Percentiles rank a stretch among this genome's conserved stretches.
phyloP scores from a whole-genome alignment of 495 filamentous ascomycete species.

The Sphaerosporella brunnea region DNA sequence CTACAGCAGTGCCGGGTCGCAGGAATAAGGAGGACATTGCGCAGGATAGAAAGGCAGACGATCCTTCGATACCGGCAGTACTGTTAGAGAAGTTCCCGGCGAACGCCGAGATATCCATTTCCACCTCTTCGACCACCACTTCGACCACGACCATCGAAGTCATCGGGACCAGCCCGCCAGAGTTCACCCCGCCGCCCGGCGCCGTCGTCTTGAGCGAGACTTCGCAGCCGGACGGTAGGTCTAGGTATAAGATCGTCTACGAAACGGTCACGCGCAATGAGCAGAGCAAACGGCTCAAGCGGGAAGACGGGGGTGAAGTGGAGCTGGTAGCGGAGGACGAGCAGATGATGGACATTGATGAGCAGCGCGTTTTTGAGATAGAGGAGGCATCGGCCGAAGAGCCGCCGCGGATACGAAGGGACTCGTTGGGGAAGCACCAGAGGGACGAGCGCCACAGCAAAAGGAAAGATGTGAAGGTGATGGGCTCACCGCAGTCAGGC shows the following conservation, averaged over 20 bases:
- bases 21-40: neutral
- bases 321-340: constrained; percentile 7
- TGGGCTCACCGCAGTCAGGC: neutral
- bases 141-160: constrained; percentile 60
- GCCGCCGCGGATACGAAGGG: neutral
- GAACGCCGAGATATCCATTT: constrained; percentile 42
- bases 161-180: constrained; percentile 39
- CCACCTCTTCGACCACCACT: constrained; percentile 43
- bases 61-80: constrained; percentile 13
- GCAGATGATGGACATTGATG: neutral
- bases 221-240: constrained; percentile 29
- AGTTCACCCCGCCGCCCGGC: constrained; percentile 45
- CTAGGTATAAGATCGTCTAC: constrained; percentile 25
- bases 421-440: neutral
- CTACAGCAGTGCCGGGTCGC: neutral
- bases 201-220: constrained; percentile 40
- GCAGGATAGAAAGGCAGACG: neutral
- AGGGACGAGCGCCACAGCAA: no score
- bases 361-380: constrained; percentile 11
- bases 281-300: constrained; percentile 14
- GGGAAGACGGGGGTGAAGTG: constrained; percentile 11
- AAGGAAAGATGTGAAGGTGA: constrained; percentile 11
- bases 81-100: constrained; percentile 21
- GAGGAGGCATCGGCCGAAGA: neutral
- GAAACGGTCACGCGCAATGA: constrained; percentile 25